Evolutionary conservation across 169 alveolate species (phyloP), one percentile per base, ranked within the genome.

Genomic region (Cyclospora cayetanensis): DNA sequence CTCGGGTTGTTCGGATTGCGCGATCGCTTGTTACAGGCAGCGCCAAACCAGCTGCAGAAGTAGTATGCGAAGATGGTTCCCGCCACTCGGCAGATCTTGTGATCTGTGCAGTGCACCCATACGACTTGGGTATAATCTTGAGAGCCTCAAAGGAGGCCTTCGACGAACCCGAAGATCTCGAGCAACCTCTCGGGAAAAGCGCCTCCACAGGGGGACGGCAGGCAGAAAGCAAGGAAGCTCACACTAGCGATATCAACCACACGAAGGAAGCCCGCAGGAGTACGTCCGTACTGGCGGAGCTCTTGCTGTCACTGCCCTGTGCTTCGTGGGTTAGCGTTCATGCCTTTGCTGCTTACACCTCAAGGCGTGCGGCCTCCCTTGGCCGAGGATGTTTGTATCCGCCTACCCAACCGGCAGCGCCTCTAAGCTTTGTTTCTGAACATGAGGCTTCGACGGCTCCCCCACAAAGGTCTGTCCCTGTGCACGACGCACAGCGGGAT

Each of bases 321-420:
- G 65, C 86, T 41, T 76, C 86, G 42, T 76, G 55, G 41, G 43
- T 76, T n/a, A 76, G 43, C 4, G 86, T 76, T 37, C 86, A 76
- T 76, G 86, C 86, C 4, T 76, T 76, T 31, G 63, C 42, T 39
- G 27, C 63, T 2, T 12, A 27, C 5, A n/a, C 25, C 41, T 41
- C 85, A n/a, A 35, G 65, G 63, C 63, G 85, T 11, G 85, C 85
- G n/a, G 55, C 34, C 31, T 42, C 85, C n/a, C 42, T 74, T 1
- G 85, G 85, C 7, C 12, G 85, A 27, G 83, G 83, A 7, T 70
- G 83, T 39, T 15, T 70, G 60, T 70, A 70, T 22, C 11, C 43
- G 0, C 60, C 83, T 11, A 5, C 20, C 60, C 50, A 70, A 31
- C 31, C n/a, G 72, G 72, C n/a, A n/a, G n/a, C n/a, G n/a, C n/a